These are phyloP conservation scores for Coemansia sp. DNA, from an alignment of 192 early-diverging fungal species.

Conservation along the genomic window DNA sequence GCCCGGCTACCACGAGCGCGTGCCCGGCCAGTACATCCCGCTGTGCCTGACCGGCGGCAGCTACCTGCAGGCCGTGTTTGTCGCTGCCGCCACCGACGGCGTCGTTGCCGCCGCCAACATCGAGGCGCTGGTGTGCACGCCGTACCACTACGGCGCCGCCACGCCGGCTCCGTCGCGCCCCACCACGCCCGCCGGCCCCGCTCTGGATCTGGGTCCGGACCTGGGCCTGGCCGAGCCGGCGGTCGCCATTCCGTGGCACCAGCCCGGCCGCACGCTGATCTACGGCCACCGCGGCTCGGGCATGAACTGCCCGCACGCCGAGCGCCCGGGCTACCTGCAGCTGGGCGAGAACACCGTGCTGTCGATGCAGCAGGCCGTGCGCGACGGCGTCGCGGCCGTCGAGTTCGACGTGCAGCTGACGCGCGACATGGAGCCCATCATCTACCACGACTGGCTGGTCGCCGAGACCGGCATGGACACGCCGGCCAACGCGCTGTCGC, in stretches of 20 bases:
- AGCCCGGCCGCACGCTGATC: slow-evolving; percentile 47
- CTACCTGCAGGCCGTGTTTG: slow-evolving; percentile 34
- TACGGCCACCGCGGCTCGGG: slow-evolving; percentile 90
- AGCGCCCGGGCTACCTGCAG: slow-evolving; percentile 60
- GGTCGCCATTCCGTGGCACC: slow-evolving; percentile 12
- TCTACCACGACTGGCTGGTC: slow-evolving; percentile 92
- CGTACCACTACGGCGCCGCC: slow-evolving; percentile 11
- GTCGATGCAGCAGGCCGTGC: slow-evolving; percentile 79
- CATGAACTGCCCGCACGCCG: slow-evolving; percentile 59
- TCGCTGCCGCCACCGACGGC: slow-evolving; percentile 16
- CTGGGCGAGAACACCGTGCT: slow-evolving; percentile 89
- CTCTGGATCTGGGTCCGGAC: no score
- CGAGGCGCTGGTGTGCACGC: slow-evolving; percentile 36
- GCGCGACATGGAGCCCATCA: slow-evolving; percentile 75
- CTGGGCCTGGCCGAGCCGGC: neutral
- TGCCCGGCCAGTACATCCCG: slow-evolving; percentile 21
- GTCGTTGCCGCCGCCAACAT: slow-evolving; percentile 33
- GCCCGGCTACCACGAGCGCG: slow-evolving; percentile 26
- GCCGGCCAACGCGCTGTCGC: slow-evolving; percentile 62
- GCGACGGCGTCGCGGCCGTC: slow-evolving; percentile 78
- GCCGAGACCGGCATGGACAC: slow-evolving; percentile 69
- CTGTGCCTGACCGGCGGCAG: slow-evolving; percentile 26
- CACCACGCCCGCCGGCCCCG: neutral
- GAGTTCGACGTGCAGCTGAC: slow-evolving; percentile 97
- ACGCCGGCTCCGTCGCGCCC: neutral